Conservation (phyloP, 129 eudicot genomes). For the Rutidosis leptorrhynchoides region DNA sequence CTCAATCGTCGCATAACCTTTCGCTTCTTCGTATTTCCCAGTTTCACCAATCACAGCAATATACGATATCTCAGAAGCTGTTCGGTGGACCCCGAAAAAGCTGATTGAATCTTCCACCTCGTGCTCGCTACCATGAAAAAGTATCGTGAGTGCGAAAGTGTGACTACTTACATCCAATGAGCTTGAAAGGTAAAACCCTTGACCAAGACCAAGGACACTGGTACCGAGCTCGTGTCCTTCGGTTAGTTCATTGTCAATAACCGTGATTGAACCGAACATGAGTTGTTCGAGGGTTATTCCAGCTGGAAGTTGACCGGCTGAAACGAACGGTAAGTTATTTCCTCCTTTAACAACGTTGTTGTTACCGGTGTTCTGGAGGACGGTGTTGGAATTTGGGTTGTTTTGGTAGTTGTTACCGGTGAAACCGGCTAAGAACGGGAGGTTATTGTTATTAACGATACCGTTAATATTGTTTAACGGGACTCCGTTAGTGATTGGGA, state of each 20-base stretch:
- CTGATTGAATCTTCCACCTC: constrained; percentile 73
- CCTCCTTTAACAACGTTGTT: constrained; percentile 49
- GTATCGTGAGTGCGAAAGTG: constrained; percentile 69
- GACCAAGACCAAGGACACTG: constrained; percentile 70
- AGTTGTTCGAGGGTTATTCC: constrained; percentile 88
- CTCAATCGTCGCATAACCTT: constrained; percentile 89
- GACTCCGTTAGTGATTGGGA: constrained; percentile 85
- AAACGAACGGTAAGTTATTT: constrained; percentile 71
- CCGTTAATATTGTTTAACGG: constrained; percentile 73
- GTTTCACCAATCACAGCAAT: constrained; percentile 90
- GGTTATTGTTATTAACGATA: constrained; percentile 70
- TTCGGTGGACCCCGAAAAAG: constrained; percentile 91
- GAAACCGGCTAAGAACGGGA: constrained; percentile 76
- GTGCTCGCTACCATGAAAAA: constrained; percentile 59
- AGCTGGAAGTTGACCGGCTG: constrained; percentile 86
- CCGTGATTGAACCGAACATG: constrained; percentile 91
- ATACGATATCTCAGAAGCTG: constrained; percentile 76
- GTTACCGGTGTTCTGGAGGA: constrained; percentile 67
- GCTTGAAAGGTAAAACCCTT: constrained; percentile 88
- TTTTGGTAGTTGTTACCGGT: constrained; percentile 47
- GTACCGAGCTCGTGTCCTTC: constrained; percentile 92
- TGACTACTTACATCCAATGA: constrained; percentile 88
- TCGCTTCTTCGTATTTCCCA: constrained; percentile 88
- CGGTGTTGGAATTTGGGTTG: constrained; percentile 46
- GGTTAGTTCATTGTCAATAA: constrained; percentile 88